These are phyloP conservation scores for Candida awuae DNA, from an alignment of 805 yeast genomes.

Conservation along the genomic window DNA sequence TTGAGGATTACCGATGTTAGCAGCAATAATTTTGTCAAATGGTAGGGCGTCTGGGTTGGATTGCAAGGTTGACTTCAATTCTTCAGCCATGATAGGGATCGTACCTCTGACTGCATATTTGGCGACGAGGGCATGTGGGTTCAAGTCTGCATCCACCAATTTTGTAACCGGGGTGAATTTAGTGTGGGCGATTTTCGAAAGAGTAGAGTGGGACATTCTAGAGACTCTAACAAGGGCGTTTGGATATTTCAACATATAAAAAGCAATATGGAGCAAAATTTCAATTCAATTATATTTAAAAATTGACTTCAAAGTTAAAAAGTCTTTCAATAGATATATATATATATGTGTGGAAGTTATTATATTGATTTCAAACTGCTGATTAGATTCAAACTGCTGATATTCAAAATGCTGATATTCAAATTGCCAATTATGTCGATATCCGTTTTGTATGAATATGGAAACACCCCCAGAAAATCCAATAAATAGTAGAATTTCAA, in stretches of 20 bases:
- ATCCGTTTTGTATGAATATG: no score
- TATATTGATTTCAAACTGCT: no score
- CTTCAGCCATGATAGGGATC: slow-evolving; percentile 91
- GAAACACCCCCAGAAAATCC: no score
- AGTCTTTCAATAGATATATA: no score
- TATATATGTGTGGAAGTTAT: no score
- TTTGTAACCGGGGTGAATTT: slow-evolving; percentile 26
- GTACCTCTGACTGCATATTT: slow-evolving; percentile 95
- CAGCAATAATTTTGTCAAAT: slow-evolving; percentile 69
- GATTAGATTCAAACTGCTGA: no score
- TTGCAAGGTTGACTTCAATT: slow-evolving; percentile 51
- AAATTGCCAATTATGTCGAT: no score
- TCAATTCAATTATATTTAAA: background rate
- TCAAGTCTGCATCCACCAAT: slow-evolving; percentile 47
- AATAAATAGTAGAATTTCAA: no score
- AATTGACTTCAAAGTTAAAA: no score
- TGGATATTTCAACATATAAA: background rate
- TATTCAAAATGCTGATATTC: no score
- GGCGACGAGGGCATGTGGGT: slow-evolving; percentile 70
- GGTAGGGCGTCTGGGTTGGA: slow-evolving; percentile 59
- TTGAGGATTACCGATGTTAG: slow-evolving; percentile 97
- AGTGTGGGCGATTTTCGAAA: slow-evolving; percentile 5
- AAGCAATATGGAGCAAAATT: background rate
- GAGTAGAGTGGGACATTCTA: slow-evolving; percentile 5
- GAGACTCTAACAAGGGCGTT: background rate